These are phyloP conservation scores for Dichotomocladium elegans DNA, from an alignment of 371 early-diverging fungal genomes.

Conservation along the genomic window DNA sequence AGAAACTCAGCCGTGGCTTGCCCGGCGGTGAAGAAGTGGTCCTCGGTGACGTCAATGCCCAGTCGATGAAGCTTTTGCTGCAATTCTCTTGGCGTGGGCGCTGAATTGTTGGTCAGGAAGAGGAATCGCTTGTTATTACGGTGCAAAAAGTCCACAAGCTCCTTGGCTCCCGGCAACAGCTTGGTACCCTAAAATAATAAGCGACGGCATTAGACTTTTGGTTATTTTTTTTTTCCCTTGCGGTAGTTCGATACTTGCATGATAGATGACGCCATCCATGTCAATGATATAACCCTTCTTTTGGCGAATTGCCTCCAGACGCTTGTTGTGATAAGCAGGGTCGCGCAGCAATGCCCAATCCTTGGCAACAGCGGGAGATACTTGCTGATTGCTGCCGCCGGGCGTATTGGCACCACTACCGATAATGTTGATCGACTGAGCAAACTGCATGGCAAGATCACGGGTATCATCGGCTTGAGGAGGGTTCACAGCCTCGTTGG, in stretches of 20 bases:
- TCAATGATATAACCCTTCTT: slow-evolving; percentile 66
- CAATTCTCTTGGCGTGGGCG: slow-evolving; percentile 65
- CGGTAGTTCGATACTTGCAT: no score
- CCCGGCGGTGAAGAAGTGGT: slow-evolving; percentile 65
- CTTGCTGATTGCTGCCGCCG: neutral
- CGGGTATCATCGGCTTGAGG: neutral
- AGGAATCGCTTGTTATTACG: slow-evolving; percentile 59
- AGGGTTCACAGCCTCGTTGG: slow-evolving; percentile 3
- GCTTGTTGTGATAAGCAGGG: slow-evolving; percentile 40
- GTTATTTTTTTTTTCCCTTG: no score
- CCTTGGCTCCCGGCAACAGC: slow-evolving; percentile 58
- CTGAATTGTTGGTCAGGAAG: slow-evolving; percentile 70
- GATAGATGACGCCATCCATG: slow-evolving; percentile 73
- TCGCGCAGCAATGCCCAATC: slow-evolving; percentile 42
- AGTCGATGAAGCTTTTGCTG: slow-evolving; percentile 56
- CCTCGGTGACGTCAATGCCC: slow-evolving; percentile 57
- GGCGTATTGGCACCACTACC: slow-evolving; percentile 2
- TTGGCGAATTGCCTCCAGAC: slow-evolving; percentile 51
- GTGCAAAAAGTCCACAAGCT: slow-evolving; percentile 61
- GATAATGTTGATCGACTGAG: neutral
- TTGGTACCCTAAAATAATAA: slow-evolving; percentile 38
- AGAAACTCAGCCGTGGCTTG: slow-evolving; percentile 65
- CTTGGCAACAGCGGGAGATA: slow-evolving; percentile 11
- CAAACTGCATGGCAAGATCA: slow-evolving; percentile 11
- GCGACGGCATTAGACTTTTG: neutral